phyloP scores from a whole-genome alignment of 345 rosid genomes.

The Mangifera indica region DNA sequence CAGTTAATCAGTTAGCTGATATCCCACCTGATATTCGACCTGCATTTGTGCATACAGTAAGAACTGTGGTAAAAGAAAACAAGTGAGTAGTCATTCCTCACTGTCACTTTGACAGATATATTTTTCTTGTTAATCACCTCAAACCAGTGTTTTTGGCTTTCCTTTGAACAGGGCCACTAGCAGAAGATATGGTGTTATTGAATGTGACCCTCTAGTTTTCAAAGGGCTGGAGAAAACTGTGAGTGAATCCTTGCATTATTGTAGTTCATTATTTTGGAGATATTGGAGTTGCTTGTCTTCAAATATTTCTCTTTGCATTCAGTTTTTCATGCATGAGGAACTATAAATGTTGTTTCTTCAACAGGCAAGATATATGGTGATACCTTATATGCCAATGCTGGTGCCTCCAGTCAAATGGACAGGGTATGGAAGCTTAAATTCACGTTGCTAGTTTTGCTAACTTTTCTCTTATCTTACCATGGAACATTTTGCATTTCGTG shows the following conservation, averaged over 20 bases:
- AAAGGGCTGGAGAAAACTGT: constrained; percentile 90
- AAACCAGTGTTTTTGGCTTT: constrained; percentile 8
- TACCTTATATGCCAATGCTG: constrained; percentile 99
- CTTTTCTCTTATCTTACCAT: constrained; percentile 14
- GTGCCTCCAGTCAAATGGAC: constrained; percentile 95
- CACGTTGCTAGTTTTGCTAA: constrained; percentile 16
- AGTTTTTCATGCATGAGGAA: constrained; percentile 3
- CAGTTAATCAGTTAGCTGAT: constrained; percentile 58
- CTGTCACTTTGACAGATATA: constrained; percentile 10
- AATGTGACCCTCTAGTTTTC: constrained; percentile 76
- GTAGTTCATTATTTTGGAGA: constrained; percentile 1
- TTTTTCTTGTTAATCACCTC: constrained; percentile 17
- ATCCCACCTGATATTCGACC: constrained; percentile 84
- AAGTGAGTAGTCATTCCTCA: constrained; percentile 45
- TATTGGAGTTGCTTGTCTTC: constrained; percentile 3
- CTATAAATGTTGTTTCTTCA: constrained; percentile 23
- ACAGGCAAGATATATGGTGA: constrained; percentile 95
- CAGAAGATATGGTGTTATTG: constrained; percentile 77
- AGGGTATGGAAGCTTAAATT: constrained; percentile 51
- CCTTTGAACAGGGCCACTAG: constrained; percentile 49
- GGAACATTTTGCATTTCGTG: background rate
- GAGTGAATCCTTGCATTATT: constrained; percentile 37
- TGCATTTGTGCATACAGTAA: constrained; percentile 78
- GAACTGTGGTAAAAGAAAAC: constrained; percentile 44
- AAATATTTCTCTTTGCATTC: constrained; percentile 1